Conservation (phyloP, 352 stramenopile genomes). For the Globisporangium echinulatum region DNA sequence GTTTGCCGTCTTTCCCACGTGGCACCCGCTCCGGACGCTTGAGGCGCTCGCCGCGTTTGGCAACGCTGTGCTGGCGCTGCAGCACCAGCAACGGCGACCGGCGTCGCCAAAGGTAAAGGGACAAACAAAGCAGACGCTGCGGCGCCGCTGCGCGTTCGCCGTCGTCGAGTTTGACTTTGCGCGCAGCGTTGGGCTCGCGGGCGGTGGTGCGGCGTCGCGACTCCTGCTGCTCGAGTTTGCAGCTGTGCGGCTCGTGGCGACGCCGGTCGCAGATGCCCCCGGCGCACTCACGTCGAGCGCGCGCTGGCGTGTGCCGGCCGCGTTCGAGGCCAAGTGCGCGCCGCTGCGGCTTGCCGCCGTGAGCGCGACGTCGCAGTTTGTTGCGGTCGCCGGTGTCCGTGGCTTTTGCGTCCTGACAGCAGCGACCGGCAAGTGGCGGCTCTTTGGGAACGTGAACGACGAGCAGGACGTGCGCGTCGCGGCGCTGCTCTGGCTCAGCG, state of each 20-base stretch:
- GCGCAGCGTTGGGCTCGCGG: slow-evolving; percentile 36
- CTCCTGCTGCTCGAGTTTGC: slow-evolving; percentile 52
- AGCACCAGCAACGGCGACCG: slow-evolving; percentile 13
- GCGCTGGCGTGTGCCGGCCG: slow-evolving; percentile 47
- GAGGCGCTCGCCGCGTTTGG: slow-evolving; percentile 36
- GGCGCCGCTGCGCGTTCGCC: slow-evolving; percentile 18
- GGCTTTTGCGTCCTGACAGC: slow-evolving; percentile 74
- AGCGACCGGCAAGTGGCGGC: slow-evolving; percentile 62
- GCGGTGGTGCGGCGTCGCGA: slow-evolving; percentile 29
- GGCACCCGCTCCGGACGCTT: slow-evolving; percentile 55
- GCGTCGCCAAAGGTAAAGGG: slow-evolving; percentile 3
- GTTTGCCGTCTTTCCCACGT: slow-evolving; percentile 63
- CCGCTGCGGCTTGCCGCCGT: slow-evolving; percentile 55
- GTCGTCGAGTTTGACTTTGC: slow-evolving; percentile 70
- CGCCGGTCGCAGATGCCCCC: slow-evolving; percentile 50
- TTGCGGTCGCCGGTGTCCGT: slow-evolving; percentile 63
- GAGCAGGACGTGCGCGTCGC: slow-evolving; percentile 71
- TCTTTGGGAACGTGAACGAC: slow-evolving; percentile 83
- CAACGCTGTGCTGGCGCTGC: slow-evolving; percentile 17
- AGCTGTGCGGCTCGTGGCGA: slow-evolving; percentile 41
- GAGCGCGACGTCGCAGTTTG: slow-evolving; percentile 46
- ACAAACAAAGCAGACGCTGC: slow-evolving; percentile 4
- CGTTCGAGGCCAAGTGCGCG: slow-evolving; percentile 55
- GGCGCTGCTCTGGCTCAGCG: slow-evolving; percentile 52
- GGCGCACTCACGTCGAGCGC: slow-evolving; percentile 53